Evolutionary conservation across 2,329 filamentous ascomycete genomes (phyloP).

Genomic region (Nannizziopsis arthrosporioides): DNA sequence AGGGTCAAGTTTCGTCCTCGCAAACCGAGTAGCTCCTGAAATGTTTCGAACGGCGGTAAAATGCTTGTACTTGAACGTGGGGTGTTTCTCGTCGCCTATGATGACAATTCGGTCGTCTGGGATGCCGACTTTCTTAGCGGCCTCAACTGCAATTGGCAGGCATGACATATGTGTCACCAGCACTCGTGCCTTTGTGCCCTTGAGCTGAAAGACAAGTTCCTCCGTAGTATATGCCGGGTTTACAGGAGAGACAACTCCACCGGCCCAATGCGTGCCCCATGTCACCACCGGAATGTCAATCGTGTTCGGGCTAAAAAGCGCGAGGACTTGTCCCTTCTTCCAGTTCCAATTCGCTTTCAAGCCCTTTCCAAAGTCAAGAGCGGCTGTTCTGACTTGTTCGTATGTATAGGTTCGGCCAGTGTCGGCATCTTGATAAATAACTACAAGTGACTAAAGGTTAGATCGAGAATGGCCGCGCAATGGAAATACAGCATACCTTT

Average conservation of each 20-base stretch:
- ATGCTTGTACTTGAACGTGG: slow-evolving; percentile 36
- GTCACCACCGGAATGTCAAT: slow-evolving; percentile 69
- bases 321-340: slow-evolving; percentile 72
- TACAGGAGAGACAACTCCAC: slow-evolving; percentile 68
- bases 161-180: slow-evolving; percentile 61
- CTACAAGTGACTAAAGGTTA: slow-evolving; percentile 35
- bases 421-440: slow-evolving; percentile 65
- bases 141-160: slow-evolving; percentile 53
- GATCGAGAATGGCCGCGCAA: neutral
- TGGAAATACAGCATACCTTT: slow-evolving; percentile 46
- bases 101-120: slow-evolving; percentile 61
- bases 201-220: slow-evolving; percentile 75
- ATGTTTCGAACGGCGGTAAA: slow-evolving; percentile 59
- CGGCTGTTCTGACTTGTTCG: slow-evolving; percentile 51
- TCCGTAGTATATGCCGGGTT: slow-evolving; percentile 78
- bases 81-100: slow-evolving; percentile 51
- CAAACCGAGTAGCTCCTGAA: slow-evolving; percentile 46
- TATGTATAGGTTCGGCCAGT: slow-evolving; percentile 61
- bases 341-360: slow-evolving; percentile 64
- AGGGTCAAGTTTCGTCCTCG: slow-evolving; percentile 52
- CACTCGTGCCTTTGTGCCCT: slow-evolving; percentile 62
- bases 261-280: slow-evolving; percentile 73
- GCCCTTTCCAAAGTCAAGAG: slow-evolving; percentile 67
- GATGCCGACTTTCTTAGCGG: slow-evolving; percentile 59
- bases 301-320: slow-evolving; percentile 71